These are phyloP conservation scores for Geranium incanum DNA, from an alignment of 441 rosid genomes.

Conservation along the genomic window DNA sequence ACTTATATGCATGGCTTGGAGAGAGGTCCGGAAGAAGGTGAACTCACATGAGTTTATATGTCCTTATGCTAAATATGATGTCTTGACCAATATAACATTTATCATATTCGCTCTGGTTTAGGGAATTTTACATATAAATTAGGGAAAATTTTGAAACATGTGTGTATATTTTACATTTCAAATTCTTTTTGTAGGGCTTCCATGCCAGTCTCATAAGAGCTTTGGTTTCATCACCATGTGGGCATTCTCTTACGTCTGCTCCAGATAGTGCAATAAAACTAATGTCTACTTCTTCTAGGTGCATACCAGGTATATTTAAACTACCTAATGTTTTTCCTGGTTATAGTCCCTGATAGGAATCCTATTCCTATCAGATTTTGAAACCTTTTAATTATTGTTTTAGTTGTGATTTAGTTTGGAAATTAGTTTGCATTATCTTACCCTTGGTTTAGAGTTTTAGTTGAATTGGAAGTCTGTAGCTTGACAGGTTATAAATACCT, in stretches of 20 bases:
- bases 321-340: slow-evolving; percentile 10
- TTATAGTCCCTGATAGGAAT: too few species aligned
- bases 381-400: neutral
- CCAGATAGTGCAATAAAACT: slow-evolving; percentile 25
- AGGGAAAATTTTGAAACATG: neutral
- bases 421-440: too few species aligned
- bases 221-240: slow-evolving; percentile 29
- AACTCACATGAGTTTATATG: neutral
- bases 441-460: too few species aligned
- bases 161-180: slow-evolving; percentile 2
- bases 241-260: slow-evolving; percentile 23
- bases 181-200: slow-evolving; percentile 44
- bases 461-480: too few species aligned
- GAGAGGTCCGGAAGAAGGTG: slow-evolving; percentile 44
- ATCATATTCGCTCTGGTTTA: neutral
- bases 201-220: slow-evolving; percentile 33
- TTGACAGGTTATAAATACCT: too few species aligned
- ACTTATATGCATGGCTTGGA: slow-evolving; percentile 53
- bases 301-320: slow-evolving; percentile 34
- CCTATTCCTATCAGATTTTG: neutral
- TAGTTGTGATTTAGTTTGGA: neutral
- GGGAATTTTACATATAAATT: neutral
- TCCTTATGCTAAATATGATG: neutral
- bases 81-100: neutral
- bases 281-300: slow-evolving; percentile 24